A percentile compares a stretch with the other conserved stretches of the same genome.
These are phyloP conservation scores for Solanum rostratum DNA, from an alignment of 257 asterid species.

Conservation along the genomic window DNA sequence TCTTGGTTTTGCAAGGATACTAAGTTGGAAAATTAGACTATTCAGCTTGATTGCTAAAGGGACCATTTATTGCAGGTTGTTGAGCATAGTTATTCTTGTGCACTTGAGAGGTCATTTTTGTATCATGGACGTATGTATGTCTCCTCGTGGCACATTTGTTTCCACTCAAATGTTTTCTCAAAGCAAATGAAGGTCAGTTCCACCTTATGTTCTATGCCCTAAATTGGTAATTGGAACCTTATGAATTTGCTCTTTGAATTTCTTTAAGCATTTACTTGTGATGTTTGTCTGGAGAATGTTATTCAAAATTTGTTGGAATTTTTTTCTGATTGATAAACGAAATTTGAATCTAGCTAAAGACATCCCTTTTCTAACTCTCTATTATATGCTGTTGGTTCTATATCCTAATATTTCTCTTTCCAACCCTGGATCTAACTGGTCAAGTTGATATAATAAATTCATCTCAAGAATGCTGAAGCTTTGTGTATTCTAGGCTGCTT, in stretches of 20 bases:
- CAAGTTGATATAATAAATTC: neutral
- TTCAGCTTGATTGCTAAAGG: neutral
- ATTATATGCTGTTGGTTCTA: neutral
- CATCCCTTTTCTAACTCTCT: neutral
- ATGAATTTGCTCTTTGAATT: neutral
- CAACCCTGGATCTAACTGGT: neutral
- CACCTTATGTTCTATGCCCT: neutral
- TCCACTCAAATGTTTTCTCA: slow-evolving; percentile 86
- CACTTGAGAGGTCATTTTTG: slow-evolving; percentile 89
- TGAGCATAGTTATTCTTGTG: slow-evolving; percentile 91
- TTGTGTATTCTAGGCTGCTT: neutral
- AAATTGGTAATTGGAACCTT: neutral
- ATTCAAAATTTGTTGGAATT: neutral
- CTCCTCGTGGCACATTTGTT: slow-evolving; percentile 89
- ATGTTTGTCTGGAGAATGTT: neutral
- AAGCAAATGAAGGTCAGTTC: slow-evolving; percentile 78
- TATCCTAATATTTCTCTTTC: neutral
- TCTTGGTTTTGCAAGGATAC: neutral
- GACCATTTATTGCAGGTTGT: slow-evolving; percentile 45
- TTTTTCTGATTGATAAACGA: neutral
- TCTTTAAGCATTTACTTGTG: neutral
- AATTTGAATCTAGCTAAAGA: neutral
- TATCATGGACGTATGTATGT: slow-evolving; percentile 90
- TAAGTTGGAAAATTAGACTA: neutral
- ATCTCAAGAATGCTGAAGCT: neutral